Percentiles rank a stretch among this genome's conserved stretches.
These are phyloP conservation scores for Dendrobium chrysotoxum DNA, from an alignment of 106 monocot species.

Conservation along the genomic window DNA sequence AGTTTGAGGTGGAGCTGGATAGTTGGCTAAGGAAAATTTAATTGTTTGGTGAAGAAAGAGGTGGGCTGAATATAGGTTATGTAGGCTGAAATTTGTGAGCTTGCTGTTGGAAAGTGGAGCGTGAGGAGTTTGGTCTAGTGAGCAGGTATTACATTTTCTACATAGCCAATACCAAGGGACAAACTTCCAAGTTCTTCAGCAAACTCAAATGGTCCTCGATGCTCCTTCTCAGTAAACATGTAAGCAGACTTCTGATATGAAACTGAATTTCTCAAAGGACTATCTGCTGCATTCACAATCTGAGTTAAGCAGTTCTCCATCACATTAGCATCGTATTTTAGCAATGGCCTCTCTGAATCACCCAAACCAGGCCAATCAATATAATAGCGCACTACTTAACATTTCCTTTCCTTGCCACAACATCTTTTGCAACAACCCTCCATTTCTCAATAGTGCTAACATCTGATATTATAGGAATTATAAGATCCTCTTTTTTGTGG, in stretches of 20 bases:
- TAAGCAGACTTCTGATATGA: constrained; percentile 97
- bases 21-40: no score
- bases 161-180: constrained; percentile 35
- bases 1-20: no score
- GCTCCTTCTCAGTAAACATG: constrained; percentile 92
- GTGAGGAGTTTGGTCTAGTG: no score
- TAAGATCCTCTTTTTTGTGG: constrained; percentile 54
- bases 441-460: constrained; percentile 97
- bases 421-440: constrained; percentile 78
- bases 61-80: no score
- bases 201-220: constrained; percentile 78
- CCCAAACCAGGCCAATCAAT: constrained; percentile 99
- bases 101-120: no score
- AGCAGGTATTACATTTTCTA: constrained; percentile 41
- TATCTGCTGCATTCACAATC: constrained; percentile 50
- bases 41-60: no score
- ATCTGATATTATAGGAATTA: constrained; percentile 97
- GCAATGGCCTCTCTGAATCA: constrained; percentile 75
- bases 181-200: constrained; percentile 73
- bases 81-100: no score
- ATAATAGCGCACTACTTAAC: constrained; percentile 59
- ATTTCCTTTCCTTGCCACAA: constrained; percentile 50
- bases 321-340: constrained; percentile 86
- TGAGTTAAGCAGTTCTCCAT: constrained; percentile 84
- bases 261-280: constrained; percentile 59